Evolutionary conservation across 345 rosid genomes (phyloP).

Genomic region (Fremontodendron californicum): DNA sequence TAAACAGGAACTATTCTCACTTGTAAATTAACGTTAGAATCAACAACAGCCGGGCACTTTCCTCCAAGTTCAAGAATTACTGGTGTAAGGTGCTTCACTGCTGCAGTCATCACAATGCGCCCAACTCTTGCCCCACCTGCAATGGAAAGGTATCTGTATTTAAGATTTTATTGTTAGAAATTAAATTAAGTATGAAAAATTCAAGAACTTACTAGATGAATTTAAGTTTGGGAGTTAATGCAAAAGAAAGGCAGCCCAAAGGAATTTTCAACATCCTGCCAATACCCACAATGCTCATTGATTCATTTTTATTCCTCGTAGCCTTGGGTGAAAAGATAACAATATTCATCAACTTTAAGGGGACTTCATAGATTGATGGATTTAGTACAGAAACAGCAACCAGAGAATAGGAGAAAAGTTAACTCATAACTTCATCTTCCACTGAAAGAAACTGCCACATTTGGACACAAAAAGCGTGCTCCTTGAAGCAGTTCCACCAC

Average conservation of each 20-base stretch:
- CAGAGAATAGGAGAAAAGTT: neutral
- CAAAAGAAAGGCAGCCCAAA: neutral
- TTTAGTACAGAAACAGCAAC: neutral
- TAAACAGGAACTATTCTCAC: constrained; percentile 33
- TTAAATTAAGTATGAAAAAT: neutral
- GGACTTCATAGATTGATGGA: neutral
- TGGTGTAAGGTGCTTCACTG: constrained; percentile 95
- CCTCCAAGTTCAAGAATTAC: constrained; percentile 96
- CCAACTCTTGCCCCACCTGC: constrained; percentile 77
- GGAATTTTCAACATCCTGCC: neutral
- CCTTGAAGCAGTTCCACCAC: neutral
- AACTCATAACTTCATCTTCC: neutral
- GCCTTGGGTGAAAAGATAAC: neutral
- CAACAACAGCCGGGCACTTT: constrained; percentile 84
- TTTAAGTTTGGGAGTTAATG: neutral
- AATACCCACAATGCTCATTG: no score
- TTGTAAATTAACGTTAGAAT: constrained; percentile 63
- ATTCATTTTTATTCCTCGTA: neutral
- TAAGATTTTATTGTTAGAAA: neutral
- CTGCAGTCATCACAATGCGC: constrained; percentile 92
- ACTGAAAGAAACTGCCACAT: neutral
- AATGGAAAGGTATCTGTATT: constrained; percentile 7
- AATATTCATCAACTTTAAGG: neutral
- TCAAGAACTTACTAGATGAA: neutral
- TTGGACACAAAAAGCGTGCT: neutral